Conservation (phyloP, 192 early-diverging fungal genomes). For the Coemansia sp. region DNA sequence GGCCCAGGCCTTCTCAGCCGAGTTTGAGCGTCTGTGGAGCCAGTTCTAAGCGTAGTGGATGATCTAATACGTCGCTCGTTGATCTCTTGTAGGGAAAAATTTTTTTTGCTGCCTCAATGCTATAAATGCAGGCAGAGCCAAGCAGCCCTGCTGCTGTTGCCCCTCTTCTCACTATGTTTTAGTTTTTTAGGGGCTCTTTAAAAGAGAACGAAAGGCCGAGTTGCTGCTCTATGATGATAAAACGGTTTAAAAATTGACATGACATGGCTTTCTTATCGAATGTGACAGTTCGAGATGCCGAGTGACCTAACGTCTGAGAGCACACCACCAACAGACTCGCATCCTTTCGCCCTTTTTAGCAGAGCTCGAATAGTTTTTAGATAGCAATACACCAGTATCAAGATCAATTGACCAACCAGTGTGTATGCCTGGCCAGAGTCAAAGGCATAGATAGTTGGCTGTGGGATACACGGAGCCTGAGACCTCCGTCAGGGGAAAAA, state of each 20-base stretch:
- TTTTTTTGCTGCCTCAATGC: background rate
- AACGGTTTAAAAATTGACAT: conserved; percentile 23
- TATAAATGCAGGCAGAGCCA: background rate
- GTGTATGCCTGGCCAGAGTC: background rate
- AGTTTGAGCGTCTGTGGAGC: conserved; percentile 65
- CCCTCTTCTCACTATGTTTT: background rate
- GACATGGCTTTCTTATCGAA: conserved; percentile 46
- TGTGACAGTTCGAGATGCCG: conserved; percentile 38
- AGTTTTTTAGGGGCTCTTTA: conserved; percentile 18
- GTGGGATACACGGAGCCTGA: background rate
- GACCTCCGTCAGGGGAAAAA: background rate
- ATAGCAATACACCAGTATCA: background rate
- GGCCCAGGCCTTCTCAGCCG: conserved; percentile 56
- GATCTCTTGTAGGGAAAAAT: conserved; percentile 1
- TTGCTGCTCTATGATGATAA: conserved; percentile 27
- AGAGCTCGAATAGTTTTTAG: background rate
- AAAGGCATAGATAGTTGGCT: background rate
- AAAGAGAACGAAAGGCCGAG: background rate
- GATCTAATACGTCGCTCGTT: background rate
- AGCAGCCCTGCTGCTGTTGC: background rate
- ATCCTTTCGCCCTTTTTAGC: background rate
- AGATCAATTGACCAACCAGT: background rate
- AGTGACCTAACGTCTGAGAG: conserved; percentile 34
- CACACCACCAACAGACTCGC: background rate
- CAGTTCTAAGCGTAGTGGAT: conserved; percentile 41